Percentiles rank a stretch among this genome's conserved stretches.
Conservation (phyloP, 2,329 filamentous ascomycete species). For the Sporothrix humicola region DNA sequence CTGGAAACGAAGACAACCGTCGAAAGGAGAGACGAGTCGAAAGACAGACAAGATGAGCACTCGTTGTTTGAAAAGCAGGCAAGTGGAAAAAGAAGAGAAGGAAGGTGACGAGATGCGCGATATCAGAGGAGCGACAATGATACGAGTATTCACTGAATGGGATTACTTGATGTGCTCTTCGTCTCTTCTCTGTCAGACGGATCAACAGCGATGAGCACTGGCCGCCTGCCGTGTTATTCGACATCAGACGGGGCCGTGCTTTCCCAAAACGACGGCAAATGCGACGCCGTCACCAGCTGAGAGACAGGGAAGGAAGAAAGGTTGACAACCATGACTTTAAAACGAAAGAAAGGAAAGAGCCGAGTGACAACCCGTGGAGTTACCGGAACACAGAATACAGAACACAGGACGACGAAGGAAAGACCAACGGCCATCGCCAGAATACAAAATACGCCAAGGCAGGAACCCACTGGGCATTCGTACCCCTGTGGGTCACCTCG, state of each 20-base stretch:
- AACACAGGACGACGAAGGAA: background rate
- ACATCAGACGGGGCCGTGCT: background rate
- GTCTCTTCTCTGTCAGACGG: too few species aligned
- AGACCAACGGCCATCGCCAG: background rate
- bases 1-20: background rate
- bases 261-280: conserved; percentile 2
- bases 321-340: too few species aligned
- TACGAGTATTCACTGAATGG: background rate
- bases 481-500: conserved; percentile 19
- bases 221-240: background rate
- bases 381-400: background rate
- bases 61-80: background rate
- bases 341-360: conserved; percentile 8
- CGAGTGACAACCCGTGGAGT: too few species aligned
- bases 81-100: background rate
- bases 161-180: too few species aligned
- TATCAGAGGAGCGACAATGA: background rate
- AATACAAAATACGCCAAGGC: background rate
- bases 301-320: background rate
- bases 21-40: background rate
- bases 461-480: conserved; percentile 21
- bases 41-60: background rate
- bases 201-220: background rate
- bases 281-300: conserved; percentile 1
- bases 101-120: background rate